These are phyloP conservation scores for Acorus calamus DNA, from an alignment of 106 monocot genomes.

Conservation along the genomic window DNA sequence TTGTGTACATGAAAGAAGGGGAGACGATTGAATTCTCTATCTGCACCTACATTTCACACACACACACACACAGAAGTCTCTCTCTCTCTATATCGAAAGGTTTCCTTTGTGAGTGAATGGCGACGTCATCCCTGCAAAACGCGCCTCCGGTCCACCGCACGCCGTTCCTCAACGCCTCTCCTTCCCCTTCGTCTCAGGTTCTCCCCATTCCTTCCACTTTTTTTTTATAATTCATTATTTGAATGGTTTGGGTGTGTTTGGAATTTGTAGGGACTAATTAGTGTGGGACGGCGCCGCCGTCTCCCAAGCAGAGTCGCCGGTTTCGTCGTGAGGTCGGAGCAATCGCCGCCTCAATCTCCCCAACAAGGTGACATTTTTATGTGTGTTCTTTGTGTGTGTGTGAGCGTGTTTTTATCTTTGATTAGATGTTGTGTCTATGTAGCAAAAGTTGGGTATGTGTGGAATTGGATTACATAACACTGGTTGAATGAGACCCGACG, in stretches of 20 bases:
- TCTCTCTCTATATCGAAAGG: too few species aligned
- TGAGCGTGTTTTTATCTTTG: background rate
- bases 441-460: too few species aligned
- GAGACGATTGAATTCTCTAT: too few species aligned
- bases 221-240: background rate
- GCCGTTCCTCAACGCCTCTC: constrained; percentile 13
- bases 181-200: constrained; percentile 14
- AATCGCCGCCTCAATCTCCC: constrained; percentile 3
- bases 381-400: background rate
- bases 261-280: background rate
- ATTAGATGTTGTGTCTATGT: too few species aligned
- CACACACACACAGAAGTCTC: too few species aligned
- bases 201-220: background rate
- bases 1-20: too few species aligned
- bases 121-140: constrained; percentile 10
- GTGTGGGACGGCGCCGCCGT: background rate
- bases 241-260: background rate
- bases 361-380: constrained; percentile 12
- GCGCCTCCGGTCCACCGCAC: constrained; percentile 12
- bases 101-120: constrained; percentile 2
- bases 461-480: too few species aligned
- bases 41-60: too few species aligned
- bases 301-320: background rate
- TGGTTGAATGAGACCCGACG: too few species aligned
- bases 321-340: constrained; percentile 10